These are phyloP conservation scores for Fusarium illudens DNA, from an alignment of 2,329 filamentous ascomycete genomes.

Conservation along the genomic window DNA sequence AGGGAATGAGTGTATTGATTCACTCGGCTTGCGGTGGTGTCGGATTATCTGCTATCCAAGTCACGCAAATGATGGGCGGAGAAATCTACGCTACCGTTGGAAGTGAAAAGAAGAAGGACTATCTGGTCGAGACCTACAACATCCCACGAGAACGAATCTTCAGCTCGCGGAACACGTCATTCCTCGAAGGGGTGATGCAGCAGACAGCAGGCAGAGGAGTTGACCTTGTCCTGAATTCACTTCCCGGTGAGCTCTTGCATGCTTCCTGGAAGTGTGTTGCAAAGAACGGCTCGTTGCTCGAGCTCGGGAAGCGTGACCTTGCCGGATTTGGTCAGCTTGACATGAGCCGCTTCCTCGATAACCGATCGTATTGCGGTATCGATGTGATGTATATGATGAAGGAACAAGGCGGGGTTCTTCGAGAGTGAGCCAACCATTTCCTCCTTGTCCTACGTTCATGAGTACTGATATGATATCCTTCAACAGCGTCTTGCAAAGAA, in stretches of 20 bases:
- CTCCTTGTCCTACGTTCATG: not conserved
- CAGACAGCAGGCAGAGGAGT: constrained; percentile 44
- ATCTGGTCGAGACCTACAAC: constrained; percentile 38
- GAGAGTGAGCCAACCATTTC: not conserved
- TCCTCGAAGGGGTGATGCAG: constrained; percentile 40
- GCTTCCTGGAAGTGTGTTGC: constrained; percentile 49
- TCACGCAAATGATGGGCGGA: constrained; percentile 40
- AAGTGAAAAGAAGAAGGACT: constrained; percentile 42
- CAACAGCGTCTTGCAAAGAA: constrained; percentile 9
- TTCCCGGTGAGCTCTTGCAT: constrained; percentile 42
- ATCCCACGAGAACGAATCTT: constrained; percentile 47
- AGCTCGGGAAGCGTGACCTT: constrained; percentile 48
- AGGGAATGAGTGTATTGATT: constrained; percentile 47
- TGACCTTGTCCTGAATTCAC: constrained; percentile 48
- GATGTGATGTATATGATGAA: constrained; percentile 22
- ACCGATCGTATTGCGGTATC: constrained; percentile 28
- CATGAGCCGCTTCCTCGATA: constrained; percentile 26
- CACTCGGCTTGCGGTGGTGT: constrained; percentile 46
- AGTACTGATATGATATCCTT: not conserved
- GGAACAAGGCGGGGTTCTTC: not conserved
- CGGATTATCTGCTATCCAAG: constrained; percentile 44
- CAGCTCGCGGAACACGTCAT: constrained; percentile 36
- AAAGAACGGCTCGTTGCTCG: constrained; percentile 46
- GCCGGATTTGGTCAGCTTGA: constrained; percentile 6
- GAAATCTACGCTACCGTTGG: constrained; percentile 35